These are phyloP conservation scores for Phoma sp. DNA, from an alignment of 2,329 filamentous ascomycete genomes.

Conservation along the genomic window DNA sequence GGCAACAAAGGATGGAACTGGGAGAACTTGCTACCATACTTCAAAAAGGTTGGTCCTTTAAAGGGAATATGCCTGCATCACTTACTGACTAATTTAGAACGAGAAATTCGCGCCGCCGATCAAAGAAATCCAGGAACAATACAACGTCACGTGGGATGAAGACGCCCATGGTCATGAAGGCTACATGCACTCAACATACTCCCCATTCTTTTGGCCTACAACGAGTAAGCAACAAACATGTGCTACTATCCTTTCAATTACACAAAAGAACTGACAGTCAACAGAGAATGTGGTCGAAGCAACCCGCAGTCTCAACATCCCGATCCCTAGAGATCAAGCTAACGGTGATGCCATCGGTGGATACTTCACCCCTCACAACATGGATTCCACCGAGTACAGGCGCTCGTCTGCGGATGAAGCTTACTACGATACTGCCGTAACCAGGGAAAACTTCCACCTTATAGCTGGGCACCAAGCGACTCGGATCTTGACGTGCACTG, in stretches of 20 bases:
- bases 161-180: constrained; percentile 25
- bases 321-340: constrained; percentile 27
- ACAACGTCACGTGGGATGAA: constrained; percentile 26
- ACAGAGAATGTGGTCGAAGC: constrained; percentile 30
- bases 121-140: constrained; percentile 26
- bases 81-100: constrained; percentile 22
- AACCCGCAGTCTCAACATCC: constrained; percentile 23
- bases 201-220: constrained; percentile 31
- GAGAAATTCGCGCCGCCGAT: constrained; percentile 31
- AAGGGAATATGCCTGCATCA: background rate
- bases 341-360: constrained; percentile 31
- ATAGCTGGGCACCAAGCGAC: constrained; percentile 26
- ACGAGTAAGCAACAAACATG: constrained; percentile 21
- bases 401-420: constrained; percentile 32
- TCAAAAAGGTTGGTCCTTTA: constrained; percentile 27
- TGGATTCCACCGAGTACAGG: constrained; percentile 19
- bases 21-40: constrained; percentile 34
- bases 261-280: background rate
- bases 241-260: background rate
- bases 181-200: constrained; percentile 28
- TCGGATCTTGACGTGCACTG: constrained; percentile 20
- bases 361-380: constrained; percentile 30
- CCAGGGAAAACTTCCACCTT: constrained; percentile 30
- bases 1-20: constrained; percentile 40
- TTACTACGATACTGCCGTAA: constrained; percentile 26